Conservation (phyloP, 768 basidiomycete genomes). For the Dentipellis fragilis region DNA sequence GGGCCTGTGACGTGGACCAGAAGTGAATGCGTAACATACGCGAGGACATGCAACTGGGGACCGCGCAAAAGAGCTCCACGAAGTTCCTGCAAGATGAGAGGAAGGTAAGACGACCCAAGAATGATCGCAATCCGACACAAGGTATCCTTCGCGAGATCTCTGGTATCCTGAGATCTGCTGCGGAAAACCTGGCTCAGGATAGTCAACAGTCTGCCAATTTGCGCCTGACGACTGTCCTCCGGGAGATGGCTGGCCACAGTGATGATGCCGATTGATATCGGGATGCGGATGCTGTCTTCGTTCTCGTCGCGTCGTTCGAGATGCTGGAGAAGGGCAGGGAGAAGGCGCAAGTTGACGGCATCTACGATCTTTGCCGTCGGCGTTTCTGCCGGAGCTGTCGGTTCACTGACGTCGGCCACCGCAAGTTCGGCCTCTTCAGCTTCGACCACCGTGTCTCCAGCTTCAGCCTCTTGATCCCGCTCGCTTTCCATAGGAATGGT, state of each 20-base stretch:
- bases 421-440: not conserved
- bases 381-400: slow-evolving; percentile 8
- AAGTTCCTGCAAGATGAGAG: slow-evolving; percentile 67
- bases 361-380: slow-evolving; percentile 44
- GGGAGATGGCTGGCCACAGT: slow-evolving; percentile 80
- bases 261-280: slow-evolving; percentile 79
- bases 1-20: slow-evolving; percentile 69
- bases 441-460: slow-evolving; percentile 6
- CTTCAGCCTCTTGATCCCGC: slow-evolving; percentile 16
- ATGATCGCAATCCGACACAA: slow-evolving; percentile 67
- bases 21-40: slow-evolving; percentile 73
- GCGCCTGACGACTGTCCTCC: slow-evolving; percentile 43
- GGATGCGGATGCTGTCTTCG: slow-evolving; percentile 81
- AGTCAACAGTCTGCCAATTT: slow-evolving; percentile 71
- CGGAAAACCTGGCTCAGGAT: slow-evolving; percentile 82
- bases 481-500: slow-evolving; percentile 24
- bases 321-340: slow-evolving; percentile 72
- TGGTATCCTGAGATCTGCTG: slow-evolving; percentile 88
- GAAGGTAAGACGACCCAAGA: slow-evolving; percentile 67
- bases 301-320: slow-evolving; percentile 74
- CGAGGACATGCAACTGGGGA: slow-evolving; percentile 89
- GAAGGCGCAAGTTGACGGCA: slow-evolving; percentile 61
- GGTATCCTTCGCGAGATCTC: slow-evolving; percentile 79
- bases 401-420: not conserved
- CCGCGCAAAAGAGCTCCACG: slow-evolving; percentile 80